Base-by-base conservation (phyloP, 345 rosid species). In the Gossypium australe region DNA sequence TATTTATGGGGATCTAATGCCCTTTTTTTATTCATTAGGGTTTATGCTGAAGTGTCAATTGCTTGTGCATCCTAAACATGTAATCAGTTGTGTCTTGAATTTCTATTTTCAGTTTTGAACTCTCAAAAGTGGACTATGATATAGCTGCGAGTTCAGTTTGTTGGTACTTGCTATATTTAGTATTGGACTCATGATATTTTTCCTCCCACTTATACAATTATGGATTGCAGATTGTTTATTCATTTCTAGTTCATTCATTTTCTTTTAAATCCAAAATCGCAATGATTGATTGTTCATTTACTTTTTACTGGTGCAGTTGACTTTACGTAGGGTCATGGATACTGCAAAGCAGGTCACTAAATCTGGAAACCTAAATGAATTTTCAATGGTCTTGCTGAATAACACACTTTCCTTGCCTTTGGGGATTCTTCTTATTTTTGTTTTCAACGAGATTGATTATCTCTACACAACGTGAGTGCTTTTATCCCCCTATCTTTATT, bases 331-430 rank as follows among this genome's bases (percentile, higher is more conserved):
- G 86, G 89, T 91, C 75, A 95, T 95, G 99, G 99, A 95, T 82
- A 90, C 98, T 1, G 98, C 99, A 27, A 95, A 95, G 90, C 97
- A 86, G 77, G 89, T 84, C 73, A 91, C 98, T 5, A 89, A 81
- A 82, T 90, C 97, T 53, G 99, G 99, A 78, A 90, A 87, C 82
- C 86, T 95, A 84, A 93, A 93, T 43, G 99, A 95, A 80, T 91
- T 95, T 81, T 89, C 99, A 7, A 95, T 95, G 99, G 98, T 95
- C 84, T 81, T 95, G 81, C 97, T 95, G 57, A 95, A 95, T 77
- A 95, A 95, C 82, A 84, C 89, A 18, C 97, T 95, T 73, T 95
- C 99, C 43, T 78, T 95, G 80, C 99, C 99, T 14, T 84, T 93
- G 75, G 99, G 98, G 29, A 34, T 87, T 73, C 73, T 91, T 79